Evolutionary conservation across 2,329 filamentous ascomycete genomes (phyloP).

Genomic region (Trichoderma sp.): DNA sequence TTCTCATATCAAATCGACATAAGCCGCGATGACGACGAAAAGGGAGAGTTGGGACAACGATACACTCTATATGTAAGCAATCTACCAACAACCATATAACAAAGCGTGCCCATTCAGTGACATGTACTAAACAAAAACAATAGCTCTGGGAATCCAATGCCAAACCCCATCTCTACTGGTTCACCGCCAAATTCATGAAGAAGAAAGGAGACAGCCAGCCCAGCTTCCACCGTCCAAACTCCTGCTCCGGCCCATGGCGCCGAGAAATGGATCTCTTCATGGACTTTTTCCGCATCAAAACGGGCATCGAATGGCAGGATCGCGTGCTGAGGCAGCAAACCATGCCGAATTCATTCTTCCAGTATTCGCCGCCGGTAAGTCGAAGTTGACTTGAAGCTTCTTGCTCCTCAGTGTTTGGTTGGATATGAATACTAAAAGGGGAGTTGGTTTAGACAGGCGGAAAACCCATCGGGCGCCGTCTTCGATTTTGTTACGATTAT

Average conservation of each 20-base stretch:
- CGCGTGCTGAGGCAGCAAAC: slow-evolving; percentile 47
- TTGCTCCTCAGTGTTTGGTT: not conserved
- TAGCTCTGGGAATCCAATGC: slow-evolving; percentile 71
- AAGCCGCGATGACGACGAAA: slow-evolving; percentile 53
- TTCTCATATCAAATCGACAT: slow-evolving; percentile 69
- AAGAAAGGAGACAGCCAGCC: slow-evolving; percentile 45
- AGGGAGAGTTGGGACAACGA: slow-evolving; percentile 58
- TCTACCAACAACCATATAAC: not conserved
- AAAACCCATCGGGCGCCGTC: slow-evolving; percentile 44
- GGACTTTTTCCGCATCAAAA: slow-evolving; percentile 61
- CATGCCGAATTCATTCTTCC: slow-evolving; percentile 43
- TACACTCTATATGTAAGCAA: slow-evolving; percentile 61
- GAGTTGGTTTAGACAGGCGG: slow-evolving; percentile 39
- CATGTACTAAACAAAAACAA: not conserved
- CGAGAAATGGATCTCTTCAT: slow-evolving; percentile 56
- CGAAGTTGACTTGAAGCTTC: not conserved
- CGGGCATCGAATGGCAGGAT: slow-evolving; percentile 63
- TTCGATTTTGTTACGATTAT: slow-evolving; percentile 41
- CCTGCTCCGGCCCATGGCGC: slow-evolving; percentile 45
- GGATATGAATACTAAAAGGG: not conserved
- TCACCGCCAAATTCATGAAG: slow-evolving; percentile 57
- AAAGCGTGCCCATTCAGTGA: not conserved
- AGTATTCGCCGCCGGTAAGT: slow-evolving; percentile 52
- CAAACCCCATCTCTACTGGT: slow-evolving; percentile 63
- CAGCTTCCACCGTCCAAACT: slow-evolving; percentile 46